Evolutionary conservation across 495 filamentous ascomycete species (phyloP).

Genomic region (Trichoderma parareesei): DNA sequence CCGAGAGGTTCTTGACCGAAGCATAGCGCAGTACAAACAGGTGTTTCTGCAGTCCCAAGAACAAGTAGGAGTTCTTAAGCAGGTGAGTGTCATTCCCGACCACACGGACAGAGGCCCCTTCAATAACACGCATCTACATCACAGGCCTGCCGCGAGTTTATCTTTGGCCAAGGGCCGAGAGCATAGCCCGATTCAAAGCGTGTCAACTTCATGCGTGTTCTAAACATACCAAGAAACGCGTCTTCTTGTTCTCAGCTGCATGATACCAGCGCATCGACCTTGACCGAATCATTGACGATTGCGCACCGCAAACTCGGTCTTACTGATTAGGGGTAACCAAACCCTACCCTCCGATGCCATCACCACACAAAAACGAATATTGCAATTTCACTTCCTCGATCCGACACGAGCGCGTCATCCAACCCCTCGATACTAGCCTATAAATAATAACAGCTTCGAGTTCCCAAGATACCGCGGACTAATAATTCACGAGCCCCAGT

Average conservation of each 20-base stretch:
- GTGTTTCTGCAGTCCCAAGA: constrained; percentile 71
- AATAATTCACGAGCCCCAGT: background rate
- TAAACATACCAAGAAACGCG: background rate
- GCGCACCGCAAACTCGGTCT: background rate
- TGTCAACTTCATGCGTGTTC: background rate
- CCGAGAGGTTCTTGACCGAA: constrained; percentile 67
- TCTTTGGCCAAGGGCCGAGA: constrained; percentile 26
- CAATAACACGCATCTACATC: constrained; percentile 20
- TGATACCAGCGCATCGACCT: background rate
- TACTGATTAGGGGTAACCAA: background rate
- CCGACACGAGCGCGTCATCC: background rate
- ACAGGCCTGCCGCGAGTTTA: constrained; percentile 42
- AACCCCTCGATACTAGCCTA: background rate
- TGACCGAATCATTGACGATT: background rate
- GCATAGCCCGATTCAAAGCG: constrained; percentile 7
- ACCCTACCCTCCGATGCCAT: background rate
- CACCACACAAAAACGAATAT: background rate
- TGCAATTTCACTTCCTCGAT: background rate
- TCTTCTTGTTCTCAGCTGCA: background rate
- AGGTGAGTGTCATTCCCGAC: constrained; percentile 37
- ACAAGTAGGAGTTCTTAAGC: constrained; percentile 67
- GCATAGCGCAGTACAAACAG: constrained; percentile 72
- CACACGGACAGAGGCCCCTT: background rate
- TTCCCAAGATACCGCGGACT: background rate
- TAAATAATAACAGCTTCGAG: background rate